A percentile compares a stretch with the other conserved stretches of the same genome.
phyloP scores from a whole-genome alignment of 805 yeast species.

The Metschnikowia bowlesiae region DNA sequence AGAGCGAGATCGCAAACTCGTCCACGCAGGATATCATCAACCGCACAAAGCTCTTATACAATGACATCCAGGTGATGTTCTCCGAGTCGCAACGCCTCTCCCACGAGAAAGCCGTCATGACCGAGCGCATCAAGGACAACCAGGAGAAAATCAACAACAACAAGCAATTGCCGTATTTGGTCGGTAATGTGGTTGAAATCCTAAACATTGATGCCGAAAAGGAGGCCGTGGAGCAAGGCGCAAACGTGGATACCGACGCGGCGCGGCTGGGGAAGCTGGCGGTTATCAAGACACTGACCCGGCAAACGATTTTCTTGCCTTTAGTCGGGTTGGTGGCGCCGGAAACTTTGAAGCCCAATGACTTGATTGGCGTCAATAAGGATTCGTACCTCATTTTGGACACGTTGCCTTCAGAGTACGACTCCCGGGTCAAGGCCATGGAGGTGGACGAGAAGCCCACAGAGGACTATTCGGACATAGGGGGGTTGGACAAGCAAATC shows the following conservation, averaged over 20 bases:
- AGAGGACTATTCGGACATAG: slow-evolving; percentile 94
- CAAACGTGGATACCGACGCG: slow-evolving; percentile 89
- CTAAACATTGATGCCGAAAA: slow-evolving; percentile 83
- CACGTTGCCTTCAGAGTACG: slow-evolving; percentile 95
- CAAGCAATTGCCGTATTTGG: slow-evolving; percentile 91
- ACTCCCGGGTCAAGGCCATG: slow-evolving; percentile 97
- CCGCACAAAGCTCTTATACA: slow-evolving; percentile 83
- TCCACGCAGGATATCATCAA: slow-evolving; percentile 80
- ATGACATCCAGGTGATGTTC: slow-evolving; percentile 91
- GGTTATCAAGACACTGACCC: slow-evolving; percentile 92
- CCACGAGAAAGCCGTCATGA: slow-evolving; percentile 91
- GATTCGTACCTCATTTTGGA: slow-evolving; percentile 92
- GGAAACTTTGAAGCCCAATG: slow-evolving; percentile 90
- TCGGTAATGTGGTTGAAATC: slow-evolving; percentile 93
- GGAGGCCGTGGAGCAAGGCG: slow-evolving; percentile 85
- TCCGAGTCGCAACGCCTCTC: slow-evolving; percentile 86
- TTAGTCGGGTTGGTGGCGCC: slow-evolving; percentile 94
- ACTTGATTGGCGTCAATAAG: slow-evolving; percentile 94
- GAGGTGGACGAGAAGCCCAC: slow-evolving; percentile 99
- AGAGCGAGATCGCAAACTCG: slow-evolving; percentile 72
- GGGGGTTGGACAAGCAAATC: slow-evolving; percentile 69
- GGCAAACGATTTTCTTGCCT: slow-evolving; percentile 96
- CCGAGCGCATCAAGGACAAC: slow-evolving; percentile 90
- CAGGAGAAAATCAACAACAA: slow-evolving; percentile 94
- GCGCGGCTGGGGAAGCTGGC: slow-evolving; percentile 95